Conservation (phyloP, 1,139 yeast genomes). For the Nakaseomyces nivariensis region DNA sequence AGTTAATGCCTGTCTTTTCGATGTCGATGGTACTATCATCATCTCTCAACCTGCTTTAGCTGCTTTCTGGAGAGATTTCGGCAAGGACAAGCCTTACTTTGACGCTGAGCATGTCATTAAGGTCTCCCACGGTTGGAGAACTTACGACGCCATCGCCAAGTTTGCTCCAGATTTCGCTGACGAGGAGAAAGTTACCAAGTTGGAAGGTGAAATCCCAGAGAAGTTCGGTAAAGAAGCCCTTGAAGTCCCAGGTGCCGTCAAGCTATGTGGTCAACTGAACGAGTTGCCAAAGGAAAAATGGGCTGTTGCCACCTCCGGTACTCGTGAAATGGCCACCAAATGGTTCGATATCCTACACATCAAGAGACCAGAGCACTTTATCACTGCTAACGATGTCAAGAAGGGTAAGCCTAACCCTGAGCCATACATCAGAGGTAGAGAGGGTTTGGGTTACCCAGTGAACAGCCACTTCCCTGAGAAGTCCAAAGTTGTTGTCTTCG, state of each 20-base stretch:
- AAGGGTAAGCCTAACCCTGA: slow-evolving; percentile 80
- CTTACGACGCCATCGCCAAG: slow-evolving; percentile 63
- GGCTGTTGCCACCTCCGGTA: slow-evolving; percentile 84
- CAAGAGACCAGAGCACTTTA: slow-evolving; percentile 59
- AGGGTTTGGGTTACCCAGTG: slow-evolving; percentile 44
- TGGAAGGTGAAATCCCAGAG: slow-evolving; percentile 66
- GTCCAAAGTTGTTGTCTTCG: slow-evolving; percentile 45
- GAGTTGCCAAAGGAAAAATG: slow-evolving; percentile 42
- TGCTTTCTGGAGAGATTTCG: slow-evolving; percentile 70
- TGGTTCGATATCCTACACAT: slow-evolving; percentile 65
- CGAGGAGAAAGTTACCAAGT: slow-evolving; percentile 54
- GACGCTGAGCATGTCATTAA: slow-evolving; percentile 62
- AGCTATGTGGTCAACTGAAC: slow-evolving; percentile 36
- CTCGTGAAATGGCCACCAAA: slow-evolving; percentile 63
- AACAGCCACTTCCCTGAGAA: slow-evolving; percentile 30
- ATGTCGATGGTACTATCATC: slow-evolving; percentile 79
- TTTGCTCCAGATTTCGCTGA: slow-evolving; percentile 71
- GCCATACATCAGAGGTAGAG: slow-evolving; percentile 64
- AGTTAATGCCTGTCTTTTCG: slow-evolving; percentile 47
- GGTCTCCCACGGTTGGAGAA: slow-evolving; percentile 77
- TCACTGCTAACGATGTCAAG: slow-evolving; percentile 70
- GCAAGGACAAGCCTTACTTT: slow-evolving; percentile 58
- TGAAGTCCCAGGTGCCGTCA: slow-evolving; percentile 70
- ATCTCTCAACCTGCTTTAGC: slow-evolving; percentile 76
- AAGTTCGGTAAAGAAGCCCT: slow-evolving; percentile 62